phyloP scores from a whole-genome alignment of 2,329 filamentous ascomycete genomes.

The Talaromyces sp. region DNA sequence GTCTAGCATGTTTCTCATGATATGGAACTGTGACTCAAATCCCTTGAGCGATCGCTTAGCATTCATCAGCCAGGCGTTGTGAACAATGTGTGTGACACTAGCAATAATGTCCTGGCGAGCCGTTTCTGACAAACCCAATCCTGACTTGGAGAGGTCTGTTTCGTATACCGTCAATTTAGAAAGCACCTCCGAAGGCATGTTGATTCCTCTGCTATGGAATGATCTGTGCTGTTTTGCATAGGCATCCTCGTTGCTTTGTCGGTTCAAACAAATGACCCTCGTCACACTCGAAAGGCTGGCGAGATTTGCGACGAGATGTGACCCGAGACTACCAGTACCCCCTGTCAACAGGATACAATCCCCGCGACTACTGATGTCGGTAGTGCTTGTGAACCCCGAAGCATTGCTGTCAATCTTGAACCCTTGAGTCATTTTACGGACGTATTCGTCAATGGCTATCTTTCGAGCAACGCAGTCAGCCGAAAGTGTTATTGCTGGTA shows the following conservation, averaged over 20 bases:
- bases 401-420: neutral
- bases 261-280: slow-evolving; percentile 38
- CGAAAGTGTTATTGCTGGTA: neutral
- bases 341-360: neutral
- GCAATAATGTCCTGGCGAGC: slow-evolving; percentile 6
- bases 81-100: slow-evolving; percentile 46
- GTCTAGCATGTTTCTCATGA: slow-evolving; percentile 50
- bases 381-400: neutral
- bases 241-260: neutral
- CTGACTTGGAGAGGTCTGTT: neutral
- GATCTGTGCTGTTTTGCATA: neutral
- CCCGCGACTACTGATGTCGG: neutral
- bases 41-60: slow-evolving; percentile 17
- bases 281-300: slow-evolving; percentile 38
- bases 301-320: slow-evolving; percentile 49
- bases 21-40: slow-evolving; percentile 33
- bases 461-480: neutral
- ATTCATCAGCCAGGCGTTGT: slow-evolving; percentile 31
- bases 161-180: neutral
- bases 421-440: neutral
- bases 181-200: neutral
- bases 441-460: neutral
- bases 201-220: neutral
- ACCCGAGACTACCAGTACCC: slow-evolving; percentile 26
- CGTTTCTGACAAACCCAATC: neutral